Evolutionary conservation across 768 basidiomycete genomes (phyloP), one percentile per base, ranked within the genome.

Genomic region (Amanita brunnescens): DNA sequence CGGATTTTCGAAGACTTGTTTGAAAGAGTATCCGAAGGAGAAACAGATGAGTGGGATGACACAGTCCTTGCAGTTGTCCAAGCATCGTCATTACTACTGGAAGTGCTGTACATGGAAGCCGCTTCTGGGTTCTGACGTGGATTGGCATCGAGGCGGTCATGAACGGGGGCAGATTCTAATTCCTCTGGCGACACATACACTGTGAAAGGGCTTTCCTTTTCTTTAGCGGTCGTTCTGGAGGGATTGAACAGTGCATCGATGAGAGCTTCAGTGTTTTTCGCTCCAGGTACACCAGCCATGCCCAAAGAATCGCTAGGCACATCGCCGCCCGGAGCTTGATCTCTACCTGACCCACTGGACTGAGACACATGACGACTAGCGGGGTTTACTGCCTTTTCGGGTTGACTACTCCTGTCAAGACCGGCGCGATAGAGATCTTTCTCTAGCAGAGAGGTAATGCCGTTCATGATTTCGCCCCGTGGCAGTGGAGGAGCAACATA

Each of bases 221-320:
- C 57, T 55, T 57, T 59, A 37, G 73, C 70, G 1, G 67, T 68
- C 7, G 77, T 77, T 1, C 71, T 74, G 1, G 73, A 72, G 1
- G 88, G 87, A 58, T 91, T 91, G 62, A 91, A 91, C 21, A 91
- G 62, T 5, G 85, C 80, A 50, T 91, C 88, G 60, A 90, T 89
- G 37, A 91, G 72, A 33, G 72, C 71, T 61, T 87, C 86, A 0
- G 87, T 89, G 12, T 80, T 78, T 46, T 77, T 76, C 2, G 81
- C 75, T 14, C 67, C 61, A 1, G 80, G 80, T 6, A 85, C 70
- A 29, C 66, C 61, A n/a, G 65, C 61, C 5, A 71, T 62, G 55
- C 70, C 68, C 54, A 75, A 74, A 32, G 39, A 20, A 35, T 47
- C 45, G 32, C 21, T 35, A 35, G 45, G 32, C 18, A 30, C 1